Conservation (phyloP, 805 yeast genomes). For the Candida odintsovae region DNA sequence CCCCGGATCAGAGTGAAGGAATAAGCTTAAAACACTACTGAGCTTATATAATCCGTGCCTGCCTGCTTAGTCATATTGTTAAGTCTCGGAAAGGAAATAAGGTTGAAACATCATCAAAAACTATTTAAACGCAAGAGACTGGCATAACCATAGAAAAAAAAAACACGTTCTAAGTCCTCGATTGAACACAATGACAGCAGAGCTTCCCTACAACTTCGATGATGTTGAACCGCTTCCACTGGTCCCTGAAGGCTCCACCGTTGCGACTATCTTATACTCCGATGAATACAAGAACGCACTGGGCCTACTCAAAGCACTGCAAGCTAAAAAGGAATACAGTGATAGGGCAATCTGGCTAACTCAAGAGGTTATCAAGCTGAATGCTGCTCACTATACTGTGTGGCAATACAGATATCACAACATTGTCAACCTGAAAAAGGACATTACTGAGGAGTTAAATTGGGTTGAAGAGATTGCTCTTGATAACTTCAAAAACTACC, state of each 20-base stretch:
- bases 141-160: neutral
- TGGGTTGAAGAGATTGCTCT: constrained; percentile 79
- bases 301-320: constrained; percentile 55
- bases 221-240: constrained; percentile 41
- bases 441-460: constrained; percentile 49
- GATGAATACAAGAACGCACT: constrained; percentile 62
- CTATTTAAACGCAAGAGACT: neutral
- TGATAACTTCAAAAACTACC: constrained; percentile 84
- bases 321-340: constrained; percentile 54
- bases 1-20: no score
- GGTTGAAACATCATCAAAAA: neutral
- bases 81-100: neutral
- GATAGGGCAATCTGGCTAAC: constrained; percentile 70
- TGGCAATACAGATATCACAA: constrained; percentile 72
- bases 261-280: constrained; percentile 65
- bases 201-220: constrained; percentile 25
- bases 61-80: neutral
- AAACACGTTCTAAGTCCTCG: no score
- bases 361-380: constrained; percentile 50
- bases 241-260: constrained; percentile 36
- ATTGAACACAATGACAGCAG: neutral
- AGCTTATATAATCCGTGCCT: no score
- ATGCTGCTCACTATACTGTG: constrained; percentile 88
- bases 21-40: no score
- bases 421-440: constrained; percentile 32